These are phyloP conservation scores for Striga asiatica DNA, from an alignment of 257 asterid species.

Conservation along the genomic window DNA sequence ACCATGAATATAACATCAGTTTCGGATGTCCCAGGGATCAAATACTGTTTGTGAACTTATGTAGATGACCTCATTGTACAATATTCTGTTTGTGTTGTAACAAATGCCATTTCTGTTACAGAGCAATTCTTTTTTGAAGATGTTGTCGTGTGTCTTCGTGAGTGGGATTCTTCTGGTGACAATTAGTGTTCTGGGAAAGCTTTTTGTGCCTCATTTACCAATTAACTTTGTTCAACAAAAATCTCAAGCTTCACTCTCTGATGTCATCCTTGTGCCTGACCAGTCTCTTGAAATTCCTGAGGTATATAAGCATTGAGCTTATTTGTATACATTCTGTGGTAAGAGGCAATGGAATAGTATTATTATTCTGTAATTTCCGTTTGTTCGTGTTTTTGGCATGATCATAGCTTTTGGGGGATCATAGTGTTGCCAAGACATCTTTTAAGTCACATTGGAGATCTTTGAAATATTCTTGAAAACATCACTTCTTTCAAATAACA, in stretches of 20 bases:
- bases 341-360: not conserved
- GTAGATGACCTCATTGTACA: not conserved
- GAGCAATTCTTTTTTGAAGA: conserved; percentile 50
- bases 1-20: not conserved
- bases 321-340: not conserved
- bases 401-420: not conserved
- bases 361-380: not conserved
- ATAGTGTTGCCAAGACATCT: not conserved
- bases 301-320: conserved; percentile 34
- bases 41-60: not conserved
- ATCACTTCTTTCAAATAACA: not conserved
- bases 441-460: conserved; percentile 1
- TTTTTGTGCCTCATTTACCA: conserved; percentile 38
- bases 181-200: conserved; percentile 37
- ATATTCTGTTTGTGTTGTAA: conserved; percentile 11
- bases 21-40: not conserved
- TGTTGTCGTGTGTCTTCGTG: conserved; percentile 35
- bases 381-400: not conserved
- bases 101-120: conserved; percentile 24
- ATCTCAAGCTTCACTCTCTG: conserved; percentile 26
- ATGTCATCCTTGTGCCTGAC: conserved; percentile 21
- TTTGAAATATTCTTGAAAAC: not conserved
- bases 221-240: conserved; percentile 22
- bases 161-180: conserved; percentile 59
- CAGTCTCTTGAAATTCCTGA: conserved; percentile 31